Base-by-base conservation (phyloP, 768 basidiomycete species). In the Cytidiella melzeri region DNA sequence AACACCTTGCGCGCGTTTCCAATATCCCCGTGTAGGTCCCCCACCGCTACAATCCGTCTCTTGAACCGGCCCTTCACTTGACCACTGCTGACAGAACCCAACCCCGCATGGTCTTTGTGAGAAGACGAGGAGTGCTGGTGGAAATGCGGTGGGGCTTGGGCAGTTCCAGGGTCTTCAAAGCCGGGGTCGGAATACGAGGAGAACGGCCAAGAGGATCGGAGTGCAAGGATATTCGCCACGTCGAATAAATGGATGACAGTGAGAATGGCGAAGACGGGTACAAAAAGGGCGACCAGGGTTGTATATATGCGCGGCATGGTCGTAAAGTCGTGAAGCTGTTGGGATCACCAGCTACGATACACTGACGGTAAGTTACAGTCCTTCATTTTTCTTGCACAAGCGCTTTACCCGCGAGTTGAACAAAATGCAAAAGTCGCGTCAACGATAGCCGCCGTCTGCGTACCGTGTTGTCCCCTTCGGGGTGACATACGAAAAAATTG, bases 401-500 rank as follows among this genome's bases (percentile, higher is more conserved):
- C 28, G 30, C 34, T 28, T 25, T 6, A 24, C 54, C 54, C 54
- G 54, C 49, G 54, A 47, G 19, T 45, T 48, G 46, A 47, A 51
- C 49, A 41, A 55, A 52, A 55, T 55, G 50, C 50, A 41, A 48
- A 44, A 55, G 21, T n/a, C 5, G 23, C 15, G 11, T 25, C 37
- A 18, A 18, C 11, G 12, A 5, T 7, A 15, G 12, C 19, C 39
- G 15, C 13, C 5, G 5, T 19, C 13, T 15, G 13, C 18, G 4
- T 28, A 10, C 9, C 11, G 0, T 1, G 46, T 23, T 80, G 83
- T 83, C 83, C 83, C 83, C 83, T 86, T 85, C 82, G 83, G 83
- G 83, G 87, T 84, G 84, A 83, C 87, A 88, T 85, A 89, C 83
- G 84, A 87, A 87, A 92, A 92, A 91, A 88, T 92, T 92, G 91